Conservation (phyloP, 2,329 filamentous ascomycete species). For the Dothistroma septosporum region DNA sequence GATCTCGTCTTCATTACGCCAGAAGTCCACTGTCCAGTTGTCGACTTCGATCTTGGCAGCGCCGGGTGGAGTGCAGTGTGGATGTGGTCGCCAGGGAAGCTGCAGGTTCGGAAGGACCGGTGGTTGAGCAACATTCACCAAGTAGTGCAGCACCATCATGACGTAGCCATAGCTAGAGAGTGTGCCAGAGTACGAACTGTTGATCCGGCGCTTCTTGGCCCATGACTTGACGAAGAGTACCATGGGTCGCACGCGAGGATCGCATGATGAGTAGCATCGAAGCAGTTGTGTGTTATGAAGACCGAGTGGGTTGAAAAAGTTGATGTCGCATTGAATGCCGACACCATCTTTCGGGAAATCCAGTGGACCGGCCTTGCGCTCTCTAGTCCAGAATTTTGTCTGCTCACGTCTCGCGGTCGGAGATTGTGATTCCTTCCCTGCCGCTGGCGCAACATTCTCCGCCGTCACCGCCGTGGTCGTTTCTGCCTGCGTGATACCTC, state of each 20-base stretch:
- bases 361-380: conserved; percentile 50
- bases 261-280: conserved; percentile 75
- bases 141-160: conserved; percentile 85
- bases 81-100: conserved; percentile 46
- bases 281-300: conserved; percentile 80
- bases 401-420: conserved; percentile 14
- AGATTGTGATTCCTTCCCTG: not conserved
- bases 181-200: conserved; percentile 79
- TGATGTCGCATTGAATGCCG: conserved; percentile 88
- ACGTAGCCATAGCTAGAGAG: conserved; percentile 89
- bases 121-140: conserved; percentile 75
- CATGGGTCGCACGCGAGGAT: conserved; percentile 71
- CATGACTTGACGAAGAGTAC: conserved; percentile 86
- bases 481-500: not conserved
- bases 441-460: not conserved
- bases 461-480: not conserved
- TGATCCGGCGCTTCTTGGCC: conserved; percentile 81
- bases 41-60: conserved; percentile 37
- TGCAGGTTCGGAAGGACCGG: conserved; percentile 85
- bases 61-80: conserved; percentile 27
- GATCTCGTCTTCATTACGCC: conserved; percentile 70
- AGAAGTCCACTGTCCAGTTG: conserved; percentile 69
- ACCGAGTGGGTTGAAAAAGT: conserved; percentile 79
- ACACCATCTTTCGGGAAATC: conserved; percentile 73
- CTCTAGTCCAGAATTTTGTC: conserved; percentile 40